Base-by-base conservation (phyloP, 2,329 filamentous ascomycete species). In the Colletotrichum higginsianum region DNA sequence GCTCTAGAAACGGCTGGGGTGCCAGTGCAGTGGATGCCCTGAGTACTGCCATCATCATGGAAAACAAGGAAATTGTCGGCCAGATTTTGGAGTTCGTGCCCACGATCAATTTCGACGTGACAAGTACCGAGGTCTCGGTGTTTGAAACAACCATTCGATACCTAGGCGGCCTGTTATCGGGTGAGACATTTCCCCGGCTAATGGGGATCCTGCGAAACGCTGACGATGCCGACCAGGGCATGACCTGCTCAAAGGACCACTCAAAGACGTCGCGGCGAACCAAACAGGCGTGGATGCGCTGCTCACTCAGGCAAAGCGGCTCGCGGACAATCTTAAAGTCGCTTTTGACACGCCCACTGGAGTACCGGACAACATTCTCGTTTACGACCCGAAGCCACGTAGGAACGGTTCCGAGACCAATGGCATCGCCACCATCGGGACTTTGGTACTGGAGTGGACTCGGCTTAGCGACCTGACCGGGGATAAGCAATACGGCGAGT, bases 71-170 rank as follows among this genome's bases (percentile, higher is more conserved):
- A 18, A 90, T 93, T 30, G 90, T 96, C 16, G 84, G 91, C 52
- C 85, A 90, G 64, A 95, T 97, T 74, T 81, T 97, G 23, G 85
- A 92, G 7, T 91, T 91, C 78, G 88, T 97, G 56, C 87, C 90
- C 0, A 88, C 82, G 0, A 92, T 97, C 77, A 85, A 97, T 80
- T 97, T 94, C 78, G 87, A 87, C 52, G 83, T 85, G 13, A 93
- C 92, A 1, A 77, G 85, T 2, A 81, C 85, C 1, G 81, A 85
- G 12, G 90, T 97, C 60, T 96, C 92, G 47, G 82, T 98, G 9
- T 98, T 98, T 77, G 95, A 98, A 82, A 97, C 94, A 0, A 98
- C 94, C 0, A 97, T 98, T 77, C 91, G 95, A 38, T 97, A 97
- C 77, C 83, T 98, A 1, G 95, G 90, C 12, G 95, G 94, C 18